phyloP scores from a whole-genome alignment of 306 rosid species.

The Dalbergia oliveri region DNA sequence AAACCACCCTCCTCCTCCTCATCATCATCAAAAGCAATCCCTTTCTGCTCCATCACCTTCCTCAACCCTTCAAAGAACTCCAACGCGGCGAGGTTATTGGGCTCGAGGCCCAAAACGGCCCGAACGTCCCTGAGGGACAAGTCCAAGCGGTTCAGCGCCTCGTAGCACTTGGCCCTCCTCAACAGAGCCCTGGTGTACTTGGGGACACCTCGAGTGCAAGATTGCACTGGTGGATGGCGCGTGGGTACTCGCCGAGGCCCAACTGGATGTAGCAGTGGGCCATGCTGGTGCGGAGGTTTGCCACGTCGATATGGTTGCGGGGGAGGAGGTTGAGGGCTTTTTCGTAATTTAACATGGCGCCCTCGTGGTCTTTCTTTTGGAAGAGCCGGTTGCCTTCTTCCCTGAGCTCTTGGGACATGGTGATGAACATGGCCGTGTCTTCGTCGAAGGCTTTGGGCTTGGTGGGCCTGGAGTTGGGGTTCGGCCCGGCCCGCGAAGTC shows the following conservation, averaged over 20 bases:
- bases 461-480: slow-evolving; percentile 24
- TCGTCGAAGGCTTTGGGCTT: slow-evolving; percentile 70
- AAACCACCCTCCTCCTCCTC: slow-evolving; percentile 55
- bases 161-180: slow-evolving; percentile 78
- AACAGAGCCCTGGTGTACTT: slow-evolving; percentile 73
- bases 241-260: slow-evolving; percentile 86
- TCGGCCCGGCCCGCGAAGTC: not conserved
- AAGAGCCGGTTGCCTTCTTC: slow-evolving; percentile 83
- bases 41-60: slow-evolving; percentile 64
- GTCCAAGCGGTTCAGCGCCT: slow-evolving; percentile 75
- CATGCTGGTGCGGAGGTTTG: slow-evolving; percentile 75
- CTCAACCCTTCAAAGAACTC: slow-evolving; percentile 73
- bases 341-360: slow-evolving; percentile 82
- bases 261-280: slow-evolving; percentile 84
- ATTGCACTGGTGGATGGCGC: slow-evolving; percentile 83
- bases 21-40: slow-evolving; percentile 59
- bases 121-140: slow-evolving; percentile 84
- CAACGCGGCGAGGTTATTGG: slow-evolving; percentile 70
- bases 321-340: slow-evolving; percentile 90
- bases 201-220: slow-evolving; percentile 72
- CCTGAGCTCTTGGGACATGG: slow-evolving; percentile 83
- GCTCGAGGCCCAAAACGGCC: slow-evolving; percentile 67
- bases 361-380: slow-evolving; percentile 76
- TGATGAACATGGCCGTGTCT: slow-evolving; percentile 87
- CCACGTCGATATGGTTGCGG: slow-evolving; percentile 75